A percentile compares a stretch with the other conserved stretches of the same genome.
Conservation (phyloP, 2,329 filamentous ascomycete species). For the Polychaeton citri region DNA sequence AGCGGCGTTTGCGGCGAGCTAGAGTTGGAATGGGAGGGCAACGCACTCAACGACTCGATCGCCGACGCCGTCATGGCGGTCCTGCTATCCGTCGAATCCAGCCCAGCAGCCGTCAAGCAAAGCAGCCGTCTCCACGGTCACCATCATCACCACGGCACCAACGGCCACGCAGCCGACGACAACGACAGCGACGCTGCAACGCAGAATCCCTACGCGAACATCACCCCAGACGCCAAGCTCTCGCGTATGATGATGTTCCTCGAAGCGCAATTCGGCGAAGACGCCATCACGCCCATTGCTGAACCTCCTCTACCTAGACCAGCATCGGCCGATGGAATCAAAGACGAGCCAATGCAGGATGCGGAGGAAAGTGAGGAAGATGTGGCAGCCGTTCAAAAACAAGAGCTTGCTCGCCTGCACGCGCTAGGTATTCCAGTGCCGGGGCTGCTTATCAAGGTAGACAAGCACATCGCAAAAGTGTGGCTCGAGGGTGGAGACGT, state of each 20-base stretch:
- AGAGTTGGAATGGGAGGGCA: slow-evolving; percentile 93
- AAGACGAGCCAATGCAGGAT: slow-evolving; percentile 1
- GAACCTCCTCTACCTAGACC: slow-evolving; percentile 40
- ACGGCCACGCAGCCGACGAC: slow-evolving; percentile 11
- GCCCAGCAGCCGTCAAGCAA: slow-evolving; percentile 88
- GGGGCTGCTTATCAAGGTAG: slow-evolving; percentile 72
- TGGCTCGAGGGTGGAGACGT: slow-evolving; percentile 90
- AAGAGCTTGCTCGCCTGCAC: slow-evolving; percentile 66
- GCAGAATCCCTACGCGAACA: slow-evolving; percentile 60
- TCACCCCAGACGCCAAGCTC: slow-evolving; percentile 63
- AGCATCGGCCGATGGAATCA: slow-evolving; percentile 19
- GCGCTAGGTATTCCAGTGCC: slow-evolving; percentile 81
- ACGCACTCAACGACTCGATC: slow-evolving; percentile 93
- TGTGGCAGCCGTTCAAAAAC: slow-evolving; percentile 35
- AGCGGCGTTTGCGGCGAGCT: slow-evolving; percentile 51
- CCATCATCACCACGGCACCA: slow-evolving; percentile 23
- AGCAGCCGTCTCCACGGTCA: slow-evolving; percentile 38
- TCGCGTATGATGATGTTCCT: slow-evolving; percentile 87
- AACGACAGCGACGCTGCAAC: slow-evolving; percentile 1
- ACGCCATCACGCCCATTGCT: slow-evolving; percentile 67
- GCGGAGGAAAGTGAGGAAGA: slow-evolving; percentile 24
- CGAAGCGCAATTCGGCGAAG: slow-evolving; percentile 84
- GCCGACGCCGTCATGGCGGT: slow-evolving; percentile 96
- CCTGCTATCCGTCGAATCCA: slow-evolving; percentile 81
- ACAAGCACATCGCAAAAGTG: slow-evolving; percentile 74